These are phyloP conservation scores for Pyrenochaeta sp. DNA, from an alignment of 2,329 filamentous ascomycete species.

Conservation along the genomic window DNA sequence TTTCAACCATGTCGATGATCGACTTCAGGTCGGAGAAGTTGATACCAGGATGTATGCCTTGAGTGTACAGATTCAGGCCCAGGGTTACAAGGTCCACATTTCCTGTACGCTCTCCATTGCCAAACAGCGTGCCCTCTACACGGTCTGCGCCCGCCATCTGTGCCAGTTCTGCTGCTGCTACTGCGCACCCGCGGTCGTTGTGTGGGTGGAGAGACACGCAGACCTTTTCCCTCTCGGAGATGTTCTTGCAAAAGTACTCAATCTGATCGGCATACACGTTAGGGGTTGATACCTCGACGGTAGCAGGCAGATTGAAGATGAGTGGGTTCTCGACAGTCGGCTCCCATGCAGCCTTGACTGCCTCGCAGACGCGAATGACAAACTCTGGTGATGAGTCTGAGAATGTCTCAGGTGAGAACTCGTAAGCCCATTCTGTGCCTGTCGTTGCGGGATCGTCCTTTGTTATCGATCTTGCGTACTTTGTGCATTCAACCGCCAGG, in stretches of 20 bases:
- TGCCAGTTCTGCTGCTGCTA: constrained; percentile 88
- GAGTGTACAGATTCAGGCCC: constrained; percentile 92
- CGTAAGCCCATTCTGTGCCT: constrained; percentile 76
- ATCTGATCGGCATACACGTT: constrained; percentile 97
- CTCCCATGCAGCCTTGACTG: constrained; percentile 93
- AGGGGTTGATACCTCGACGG: constrained; percentile 92
- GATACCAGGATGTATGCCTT: constrained; percentile 83
- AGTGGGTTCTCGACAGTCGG: constrained; percentile 81
- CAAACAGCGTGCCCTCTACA: constrained; percentile 93
- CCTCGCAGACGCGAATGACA: constrained; percentile 83
- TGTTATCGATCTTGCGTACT: constrained; percentile 86
- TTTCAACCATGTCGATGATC: constrained; percentile 89
- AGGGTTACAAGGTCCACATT: constrained; percentile 96
- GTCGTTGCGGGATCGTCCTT: constrained; percentile 72
- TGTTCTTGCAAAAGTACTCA: constrained; percentile 90
- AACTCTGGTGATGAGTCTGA: constrained; percentile 90
- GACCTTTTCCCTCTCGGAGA: constrained; percentile 84
- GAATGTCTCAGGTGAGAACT: constrained; percentile 88
- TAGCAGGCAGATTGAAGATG: constrained; percentile 97
- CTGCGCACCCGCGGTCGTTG: constrained; percentile 90
- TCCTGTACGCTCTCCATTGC: constrained; percentile 93
- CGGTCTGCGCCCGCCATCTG: constrained; percentile 97
- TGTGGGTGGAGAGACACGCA: constrained; percentile 92
- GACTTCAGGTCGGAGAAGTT: constrained; percentile 90
- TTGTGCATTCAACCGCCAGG: constrained; percentile 84